phyloP scores from a whole-genome alignment of 768 basidiomycete species.

The Boletus edulis region DNA sequence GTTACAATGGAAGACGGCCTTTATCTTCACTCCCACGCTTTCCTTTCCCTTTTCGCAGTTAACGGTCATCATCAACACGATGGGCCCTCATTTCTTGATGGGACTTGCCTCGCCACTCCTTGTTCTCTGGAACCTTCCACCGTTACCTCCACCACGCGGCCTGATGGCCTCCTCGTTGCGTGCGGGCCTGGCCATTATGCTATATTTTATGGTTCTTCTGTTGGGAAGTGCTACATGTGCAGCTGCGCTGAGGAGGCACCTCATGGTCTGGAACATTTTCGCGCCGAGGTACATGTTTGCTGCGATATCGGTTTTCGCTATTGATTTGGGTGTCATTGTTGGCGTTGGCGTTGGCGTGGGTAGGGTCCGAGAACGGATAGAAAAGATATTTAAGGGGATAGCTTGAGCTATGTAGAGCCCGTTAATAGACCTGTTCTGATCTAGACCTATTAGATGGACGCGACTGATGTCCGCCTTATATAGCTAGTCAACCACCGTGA shows the following conservation, averaged over 20 bases:
- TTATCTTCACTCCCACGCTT: slow-evolving; percentile 70
- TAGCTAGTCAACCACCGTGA: background rate
- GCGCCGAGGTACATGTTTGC: slow-evolving; percentile 91
- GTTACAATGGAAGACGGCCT: slow-evolving; percentile 95
- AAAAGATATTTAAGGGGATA: slow-evolving; percentile 16
- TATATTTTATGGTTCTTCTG: slow-evolving; percentile 64
- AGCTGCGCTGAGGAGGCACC: slow-evolving; percentile 73
- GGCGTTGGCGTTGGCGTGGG: slow-evolving; percentile 22
- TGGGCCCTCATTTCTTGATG: slow-evolving; percentile 68
- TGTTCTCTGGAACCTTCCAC: slow-evolving; percentile 82
- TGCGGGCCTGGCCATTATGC: slow-evolving; percentile 62
- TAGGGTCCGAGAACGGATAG: slow-evolving; percentile 23
- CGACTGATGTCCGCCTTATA: too few relatives aligned
- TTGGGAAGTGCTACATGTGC: slow-evolving; percentile 71
- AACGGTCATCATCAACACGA: slow-evolving; percentile 73
- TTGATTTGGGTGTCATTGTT: slow-evolving; percentile 57
- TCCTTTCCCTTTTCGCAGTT: slow-evolving; percentile 71
- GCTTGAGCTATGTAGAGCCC: background rate
- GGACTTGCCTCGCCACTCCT: slow-evolving; percentile 70
- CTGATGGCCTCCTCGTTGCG: slow-evolving; percentile 41
- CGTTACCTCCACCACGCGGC: slow-evolving; percentile 36
- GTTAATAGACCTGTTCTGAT: background rate
- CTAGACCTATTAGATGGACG: background rate
- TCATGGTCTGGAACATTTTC: slow-evolving; percentile 99
- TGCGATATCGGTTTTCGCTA: slow-evolving; percentile 59